Base-by-base conservation (phyloP, 495 filamentous ascomycete genomes). In the Aspergillus saccharolyticus region DNA sequence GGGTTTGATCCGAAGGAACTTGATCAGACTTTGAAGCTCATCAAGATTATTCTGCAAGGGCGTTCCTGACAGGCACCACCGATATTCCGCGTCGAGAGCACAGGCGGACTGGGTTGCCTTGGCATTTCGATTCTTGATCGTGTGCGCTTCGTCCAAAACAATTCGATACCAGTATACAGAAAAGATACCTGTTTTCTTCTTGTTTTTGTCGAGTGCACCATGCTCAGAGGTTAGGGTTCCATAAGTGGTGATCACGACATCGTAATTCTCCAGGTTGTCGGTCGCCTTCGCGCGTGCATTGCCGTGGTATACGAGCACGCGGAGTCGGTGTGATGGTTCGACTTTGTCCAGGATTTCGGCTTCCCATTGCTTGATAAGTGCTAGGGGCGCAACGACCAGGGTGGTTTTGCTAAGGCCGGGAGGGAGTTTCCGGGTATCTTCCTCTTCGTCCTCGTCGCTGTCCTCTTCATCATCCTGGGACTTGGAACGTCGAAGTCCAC, bases 21-120 rank as follows among this genome's bases (percentile, higher is more conserved):
- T 87, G 63, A 98, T 90, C 54, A 98, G 70, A 63, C 89, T 94
- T 59, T 97, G 93, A 45, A 98, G 73, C 72, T 98, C 94, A 57
- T 97, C 94, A n/a, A 98, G 80, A 58, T 96, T 97, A 66, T 98
- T 98, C 65, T 98, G 94, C 83, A 98, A 86, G 0, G 94, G 94
- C 6, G 94, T 98, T 57, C 94, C 94, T 2, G 90, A 95, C 53
- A 98, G 77, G 66, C 94, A 97, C 94, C 94, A 98, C 54, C 94
- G 80, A 68, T 95, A 96, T 63, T 91, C 85, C 19, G 89, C 81
- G 49, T 85, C 77, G 21, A 98, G 74, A 2, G 88, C 87, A 68
- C 83, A 98, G 52, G 84, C 88, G 17, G 93, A 90, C 64, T 96
- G 86, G 0, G 94, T 94, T 10, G 87, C 86, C 73, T 98, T 98